These are phyloP conservation scores for Fusarium phyllophilum DNA, from an alignment of 2,329 filamentous ascomycete genomes.

Conservation along the genomic window DNA sequence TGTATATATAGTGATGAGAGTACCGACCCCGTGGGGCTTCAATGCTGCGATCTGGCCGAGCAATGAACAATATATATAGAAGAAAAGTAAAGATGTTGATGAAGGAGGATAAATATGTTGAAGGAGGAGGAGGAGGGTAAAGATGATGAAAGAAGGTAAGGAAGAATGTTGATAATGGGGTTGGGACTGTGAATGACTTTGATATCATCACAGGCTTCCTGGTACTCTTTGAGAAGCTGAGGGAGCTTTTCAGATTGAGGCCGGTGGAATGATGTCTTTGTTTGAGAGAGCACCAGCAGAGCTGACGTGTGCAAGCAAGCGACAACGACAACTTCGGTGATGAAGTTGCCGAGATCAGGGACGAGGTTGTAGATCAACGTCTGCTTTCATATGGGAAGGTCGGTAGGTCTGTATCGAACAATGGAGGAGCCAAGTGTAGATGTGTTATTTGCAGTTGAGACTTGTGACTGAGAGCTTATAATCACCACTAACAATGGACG, in stretches of 20 bases:
- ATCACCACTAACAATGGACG: neutral
- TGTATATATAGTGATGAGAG: neutral
- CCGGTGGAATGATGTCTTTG: neutral
- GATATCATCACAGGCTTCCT: slow-evolving; percentile 59
- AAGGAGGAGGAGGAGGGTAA: neutral
- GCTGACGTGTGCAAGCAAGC: neutral
- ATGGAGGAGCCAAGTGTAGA: neutral
- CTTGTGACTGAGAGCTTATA: neutral
- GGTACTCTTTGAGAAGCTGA: slow-evolving; percentile 60
- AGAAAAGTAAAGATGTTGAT: neutral
- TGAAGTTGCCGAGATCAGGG: neutral
- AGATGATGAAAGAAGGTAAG: neutral
- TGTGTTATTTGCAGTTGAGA: neutral
- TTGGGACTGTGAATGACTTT: slow-evolving; percentile 53
- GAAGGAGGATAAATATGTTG: neutral
- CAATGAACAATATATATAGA: slow-evolving; percentile 44
- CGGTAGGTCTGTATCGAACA: too few species aligned
- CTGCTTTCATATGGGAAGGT: too few species aligned
- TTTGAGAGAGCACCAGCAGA: neutral
- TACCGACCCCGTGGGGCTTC: slow-evolving; percentile 60
- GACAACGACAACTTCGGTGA: neutral
- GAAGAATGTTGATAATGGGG: neutral
- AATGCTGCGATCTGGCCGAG: slow-evolving; percentile 77
- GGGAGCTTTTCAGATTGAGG: slow-evolving; percentile 54
- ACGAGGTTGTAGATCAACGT: neutral